Evolutionary conservation across 2,329 filamentous ascomycete species (phyloP), one percentile per base, ranked within the genome.

Genomic region (Ophiostoma quercus): DNA sequence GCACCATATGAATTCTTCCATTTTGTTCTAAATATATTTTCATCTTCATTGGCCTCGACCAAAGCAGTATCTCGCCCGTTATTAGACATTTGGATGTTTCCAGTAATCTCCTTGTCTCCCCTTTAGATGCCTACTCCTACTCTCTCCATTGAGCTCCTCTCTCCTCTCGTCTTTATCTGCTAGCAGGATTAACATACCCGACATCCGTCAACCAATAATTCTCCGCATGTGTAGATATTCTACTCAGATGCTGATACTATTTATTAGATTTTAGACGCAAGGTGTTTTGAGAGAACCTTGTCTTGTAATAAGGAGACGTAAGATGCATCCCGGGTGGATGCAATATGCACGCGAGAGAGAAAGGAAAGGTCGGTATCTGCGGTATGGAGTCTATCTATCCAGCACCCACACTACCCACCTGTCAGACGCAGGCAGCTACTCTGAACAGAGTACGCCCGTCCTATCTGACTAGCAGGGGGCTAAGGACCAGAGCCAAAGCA

Each of bases 311-410:
- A 25, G 51, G n/a, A 57, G 51, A 54, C 57, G 57, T 62, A 62
- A 19, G 25, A 32, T 62, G 57, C 57, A 62, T 62, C 14, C 57
- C 57, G 57, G 9, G 57, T 62, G 57, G 57, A 62, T 62, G 57
- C 57, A 62, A 62, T 62, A 29, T 62, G 57, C 57, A 62, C 11
- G 57, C 57, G 57, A 62, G 57, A 62, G 57, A 62, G 57, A 62
- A 32, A 62, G 57, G 57, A 62, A 62, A 62, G 57, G 57, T 62
- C 57, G 57, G 51, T 4, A 57, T 57, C 54, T 62, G 1, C 1
- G 2, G 39, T 62, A 25, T 22, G 25, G 14, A 12, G 16, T 14
- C 39, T 3, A 41, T 41, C 39, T 41, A 41, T 14, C 39, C 39
- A 41, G 11, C 39, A 25, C n/a, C 1, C 51, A 22, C 51, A 25